phyloP scores from a whole-genome alignment of 2,329 filamentous ascomycete species.

The Ceratocystis alfenasii region DNA sequence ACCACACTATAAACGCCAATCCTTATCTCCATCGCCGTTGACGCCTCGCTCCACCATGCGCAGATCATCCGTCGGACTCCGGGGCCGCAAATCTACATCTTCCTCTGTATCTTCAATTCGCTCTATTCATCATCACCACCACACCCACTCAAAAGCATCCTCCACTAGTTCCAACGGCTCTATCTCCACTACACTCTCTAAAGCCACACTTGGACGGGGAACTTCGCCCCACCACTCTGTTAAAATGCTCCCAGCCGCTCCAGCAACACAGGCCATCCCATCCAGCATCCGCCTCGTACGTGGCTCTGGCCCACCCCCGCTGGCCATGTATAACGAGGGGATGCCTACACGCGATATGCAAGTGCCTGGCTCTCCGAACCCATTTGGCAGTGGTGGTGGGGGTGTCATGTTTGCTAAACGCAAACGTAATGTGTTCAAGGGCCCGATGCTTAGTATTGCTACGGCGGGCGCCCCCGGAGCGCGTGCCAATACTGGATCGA shows the following conservation, averaged over 20 bases:
- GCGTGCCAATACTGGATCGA: constrained; percentile 27
- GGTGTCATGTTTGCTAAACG: constrained; percentile 64
- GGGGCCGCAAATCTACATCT: constrained; percentile 89
- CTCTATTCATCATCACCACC: constrained; percentile 75
- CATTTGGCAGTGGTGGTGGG: constrained; percentile 40
- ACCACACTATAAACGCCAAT: constrained; percentile 54
- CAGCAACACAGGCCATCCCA: constrained; percentile 62
- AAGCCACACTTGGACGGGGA: constrained; percentile 49
- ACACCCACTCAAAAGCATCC: constrained; percentile 85
- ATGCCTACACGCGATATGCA: constrained; percentile 34
- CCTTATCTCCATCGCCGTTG: constrained; percentile 72
- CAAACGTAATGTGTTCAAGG: constrained; percentile 73
- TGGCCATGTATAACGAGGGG: constrained; percentile 47
- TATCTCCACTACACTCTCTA: constrained; percentile 55
- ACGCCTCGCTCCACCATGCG: constrained; percentile 81
- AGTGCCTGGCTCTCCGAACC: constrained; percentile 44
- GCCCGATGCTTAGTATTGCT: constrained; percentile 51
- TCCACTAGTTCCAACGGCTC: constrained; percentile 77
- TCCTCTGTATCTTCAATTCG: constrained; percentile 89
- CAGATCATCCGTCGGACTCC: constrained; percentile 67
- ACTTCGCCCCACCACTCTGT: constrained; percentile 80
- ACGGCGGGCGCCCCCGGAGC: constrained; percentile 24
- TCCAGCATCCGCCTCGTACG: constrained; percentile 76
- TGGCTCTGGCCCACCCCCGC: constrained; percentile 39
- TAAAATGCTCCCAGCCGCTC: constrained; percentile 88